Conservation (phyloP, 768 basidiomycete genomes). For the Boletus speciosus region DNA sequence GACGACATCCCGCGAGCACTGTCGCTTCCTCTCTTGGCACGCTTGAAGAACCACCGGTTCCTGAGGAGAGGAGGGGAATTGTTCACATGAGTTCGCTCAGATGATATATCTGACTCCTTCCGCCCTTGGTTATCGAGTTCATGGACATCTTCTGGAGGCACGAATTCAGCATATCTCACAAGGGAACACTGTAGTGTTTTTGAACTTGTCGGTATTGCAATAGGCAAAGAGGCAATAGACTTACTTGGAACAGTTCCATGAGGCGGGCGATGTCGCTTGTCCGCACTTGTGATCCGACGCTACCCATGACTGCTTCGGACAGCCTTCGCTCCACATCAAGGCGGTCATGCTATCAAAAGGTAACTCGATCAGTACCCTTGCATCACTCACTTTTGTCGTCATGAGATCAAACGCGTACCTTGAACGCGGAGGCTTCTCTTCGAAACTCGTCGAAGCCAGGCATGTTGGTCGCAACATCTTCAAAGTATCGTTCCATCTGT, state of each 20-base stretch:
- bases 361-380: constrained; percentile 1
- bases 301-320: constrained; percentile 40
- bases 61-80: constrained; percentile 28
- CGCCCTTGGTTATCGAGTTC: constrained; percentile 23
- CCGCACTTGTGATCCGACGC: constrained; percentile 50
- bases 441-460: constrained; percentile 71
- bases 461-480: constrained; percentile 52
- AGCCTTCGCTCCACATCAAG: constrained; percentile 64
- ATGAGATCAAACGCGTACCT: constrained; percentile 39
- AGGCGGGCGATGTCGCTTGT: constrained; percentile 79
- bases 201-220: background rate
- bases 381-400: background rate
- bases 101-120: constrained; percentile 34
- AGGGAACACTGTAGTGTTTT: constrained; percentile 51
- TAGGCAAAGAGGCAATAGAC: background rate
- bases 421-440: constrained; percentile 76
- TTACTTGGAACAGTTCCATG: constrained; percentile 81
- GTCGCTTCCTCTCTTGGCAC: constrained; percentile 23
- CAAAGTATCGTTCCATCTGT: constrained; percentile 81
- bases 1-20: constrained; percentile 34
- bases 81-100: constrained; percentile 43
- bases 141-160: constrained; percentile 36
- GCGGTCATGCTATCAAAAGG: constrained; percentile 63
- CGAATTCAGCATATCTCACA: constrained; percentile 69
- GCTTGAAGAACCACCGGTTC: constrained; percentile 28